phyloP scores from a whole-genome alignment of 2,329 filamentous ascomycete species.

The Talaromyces sp. region DNA sequence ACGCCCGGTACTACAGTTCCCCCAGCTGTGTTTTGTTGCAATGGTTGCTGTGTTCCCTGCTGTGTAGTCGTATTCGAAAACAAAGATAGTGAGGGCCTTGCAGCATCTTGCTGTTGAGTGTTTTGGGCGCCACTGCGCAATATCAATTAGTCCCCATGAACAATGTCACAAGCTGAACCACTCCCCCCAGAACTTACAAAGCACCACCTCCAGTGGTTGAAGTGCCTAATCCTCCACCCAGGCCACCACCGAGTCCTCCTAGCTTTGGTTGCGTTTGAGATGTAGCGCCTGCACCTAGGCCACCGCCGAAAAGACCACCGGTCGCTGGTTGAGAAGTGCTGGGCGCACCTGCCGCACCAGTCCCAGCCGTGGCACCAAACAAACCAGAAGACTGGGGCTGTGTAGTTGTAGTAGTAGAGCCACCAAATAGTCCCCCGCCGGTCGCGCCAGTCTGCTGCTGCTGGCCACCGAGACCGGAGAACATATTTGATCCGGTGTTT shows the following conservation, averaged over 20 bases:
- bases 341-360: conserved; percentile 13
- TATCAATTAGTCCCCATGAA: neutral
- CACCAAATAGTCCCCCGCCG: conserved; percentile 35
- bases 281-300: conserved; percentile 25
- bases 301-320: conserved; percentile 16
- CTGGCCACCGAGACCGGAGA: conserved; percentile 32
- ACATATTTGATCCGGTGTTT: conserved; percentile 36
- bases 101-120: conserved; percentile 39
- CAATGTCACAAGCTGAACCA: neutral
- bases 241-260: conserved; percentile 19
- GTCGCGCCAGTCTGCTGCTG: conserved; percentile 29
- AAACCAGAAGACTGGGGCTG: conserved; percentile 37
- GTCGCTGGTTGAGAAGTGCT: conserved; percentile 10
- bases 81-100: conserved; percentile 48
- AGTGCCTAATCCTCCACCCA: conserved; percentile 29
- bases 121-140: conserved; percentile 26
- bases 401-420: conserved; percentile 28
- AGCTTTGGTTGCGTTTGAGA: conserved; percentile 40
- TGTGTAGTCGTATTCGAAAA: conserved; percentile 40
- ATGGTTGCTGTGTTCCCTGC: conserved; percentile 29
- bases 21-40: conserved; percentile 36
- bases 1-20: conserved; percentile 64
- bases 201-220: conserved; percentile 33
- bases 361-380: conserved; percentile 32
- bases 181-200: conserved; percentile 35